These are phyloP conservation scores for Davidsoniella australis DNA, from an alignment of 2,329 filamentous ascomycete genomes.

Conservation along the genomic window DNA sequence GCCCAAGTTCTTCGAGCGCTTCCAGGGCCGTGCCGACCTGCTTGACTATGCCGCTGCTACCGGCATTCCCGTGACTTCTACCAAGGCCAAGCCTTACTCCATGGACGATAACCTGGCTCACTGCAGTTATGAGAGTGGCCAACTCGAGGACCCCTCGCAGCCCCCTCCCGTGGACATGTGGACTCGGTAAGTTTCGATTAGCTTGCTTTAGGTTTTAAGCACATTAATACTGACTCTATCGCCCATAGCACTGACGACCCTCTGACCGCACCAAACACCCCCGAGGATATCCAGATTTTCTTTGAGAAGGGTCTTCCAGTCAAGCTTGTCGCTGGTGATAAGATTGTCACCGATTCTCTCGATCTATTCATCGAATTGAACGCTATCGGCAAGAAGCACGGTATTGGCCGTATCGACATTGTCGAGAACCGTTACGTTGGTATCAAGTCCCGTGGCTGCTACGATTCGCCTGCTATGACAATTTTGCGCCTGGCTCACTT, in stretches of 20 bases:
- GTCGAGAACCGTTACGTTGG: slow-evolving; percentile 30
- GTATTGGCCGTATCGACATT: slow-evolving; percentile 47
- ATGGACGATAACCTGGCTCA: slow-evolving; percentile 55
- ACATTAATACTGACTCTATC: slow-evolving; percentile 3
- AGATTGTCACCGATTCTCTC: slow-evolving; percentile 43
- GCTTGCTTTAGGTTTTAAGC: background rate
- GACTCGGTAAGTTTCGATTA: slow-evolving; percentile 25
- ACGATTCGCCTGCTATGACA: slow-evolving; percentile 16
- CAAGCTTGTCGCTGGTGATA: slow-evolving; percentile 40
- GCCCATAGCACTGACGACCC: slow-evolving; percentile 32
- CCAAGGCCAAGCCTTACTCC: slow-evolving; percentile 54
- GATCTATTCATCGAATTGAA: slow-evolving; percentile 50
- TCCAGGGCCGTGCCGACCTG: slow-evolving; percentile 54
- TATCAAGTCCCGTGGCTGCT: slow-evolving; percentile 32
- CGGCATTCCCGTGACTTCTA: slow-evolving; percentile 55
- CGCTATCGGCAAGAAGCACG: slow-evolving; percentile 44
- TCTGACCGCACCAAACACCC: slow-evolving; percentile 43
- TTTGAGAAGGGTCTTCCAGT: slow-evolving; percentile 52
- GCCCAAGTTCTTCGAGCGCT: slow-evolving; percentile 51
- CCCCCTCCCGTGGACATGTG: slow-evolving; percentile 54
- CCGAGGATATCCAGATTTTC: slow-evolving; percentile 45
- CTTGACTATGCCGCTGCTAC: slow-evolving; percentile 52
- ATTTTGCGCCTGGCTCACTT: slow-evolving; percentile 19
- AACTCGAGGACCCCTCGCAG: slow-evolving; percentile 40
- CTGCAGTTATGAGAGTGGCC: slow-evolving; percentile 65